Evolutionary conservation across 140 eudicot species (phyloP), one percentile per base, ranked within the genome.

Genomic region (Anethum foeniculum): DNA sequence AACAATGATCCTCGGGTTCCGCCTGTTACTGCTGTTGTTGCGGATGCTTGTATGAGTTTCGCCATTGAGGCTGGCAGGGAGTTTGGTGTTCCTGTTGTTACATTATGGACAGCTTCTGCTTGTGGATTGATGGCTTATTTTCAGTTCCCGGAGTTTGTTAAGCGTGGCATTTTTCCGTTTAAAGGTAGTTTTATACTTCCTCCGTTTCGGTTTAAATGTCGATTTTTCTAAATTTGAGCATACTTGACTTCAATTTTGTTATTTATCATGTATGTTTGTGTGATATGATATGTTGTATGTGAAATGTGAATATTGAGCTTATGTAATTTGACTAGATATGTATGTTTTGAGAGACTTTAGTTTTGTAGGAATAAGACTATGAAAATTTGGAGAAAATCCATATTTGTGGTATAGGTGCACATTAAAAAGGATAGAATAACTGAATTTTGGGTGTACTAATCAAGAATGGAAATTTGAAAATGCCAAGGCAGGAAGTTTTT

Each of bases 41-140:
- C 78, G 30, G 78, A 74, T 13, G 39, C 34, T 39, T 28, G 28
- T 4, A 74, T 74, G 78, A 43, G 78, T n/a, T 74, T 74, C 38
- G 21, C 58, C 0, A 4, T 74, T 0, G 56, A 27, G 0, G 80
- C 67, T 15, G 80, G 65, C 23, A 28, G 14, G 5, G 80, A 49
- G 25, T 15, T 49, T 0, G 80, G 80, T 16, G 23, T 76, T 32
- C 80, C 80, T 7, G 80, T 47, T 6, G 80, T 76, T 16, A 4
- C 38, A 0, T 30, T 76, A 23, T 76, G 67, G 85, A 84, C 88
- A 32, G 85, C 85, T 2, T 85, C 86, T 1, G 87, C 77, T 83
- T 87, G 88, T 49, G 65, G 81, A 21, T 82, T 87, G 14, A 36
- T 85, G 77, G 89, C 89, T 6, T 88, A 82, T 58, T 44, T 83